Evolutionary conservation across 129 eudicot species (phyloP).

Genomic region (Escallonia herrerae): DNA sequence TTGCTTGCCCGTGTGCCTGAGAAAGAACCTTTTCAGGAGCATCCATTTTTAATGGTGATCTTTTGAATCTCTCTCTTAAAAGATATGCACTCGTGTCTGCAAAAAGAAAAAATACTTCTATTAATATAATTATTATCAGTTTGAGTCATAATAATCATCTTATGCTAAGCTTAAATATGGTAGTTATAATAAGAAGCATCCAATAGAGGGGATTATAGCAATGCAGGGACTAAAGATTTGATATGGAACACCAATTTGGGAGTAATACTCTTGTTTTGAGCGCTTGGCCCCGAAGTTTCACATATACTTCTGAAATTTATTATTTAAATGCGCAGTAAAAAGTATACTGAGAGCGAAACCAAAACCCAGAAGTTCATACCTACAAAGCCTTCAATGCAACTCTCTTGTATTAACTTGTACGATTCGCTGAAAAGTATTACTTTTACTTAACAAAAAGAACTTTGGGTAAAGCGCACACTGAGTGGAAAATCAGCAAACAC

Average conservation of each 20-base stretch:
- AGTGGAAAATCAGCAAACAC: too few species aligned
- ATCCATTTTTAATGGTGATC: slow-evolving; percentile 87
- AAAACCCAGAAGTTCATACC: not conserved
- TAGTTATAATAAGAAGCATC: not conserved
- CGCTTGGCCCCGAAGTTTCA: not conserved
- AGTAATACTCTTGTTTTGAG: not conserved
- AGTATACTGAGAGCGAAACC: not conserved
- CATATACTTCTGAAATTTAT: not conserved
- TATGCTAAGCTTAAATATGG: too few species aligned
- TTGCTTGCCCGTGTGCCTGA: slow-evolving; percentile 95
- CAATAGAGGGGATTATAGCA: not conserved
- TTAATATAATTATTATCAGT: too few species aligned
- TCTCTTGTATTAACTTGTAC: not conserved
- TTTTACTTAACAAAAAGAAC: too few species aligned
- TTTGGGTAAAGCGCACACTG: too few species aligned
- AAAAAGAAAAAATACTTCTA: not conserved
- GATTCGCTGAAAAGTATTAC: too few species aligned
- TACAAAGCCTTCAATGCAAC: not conserved
- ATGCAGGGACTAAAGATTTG: not conserved
- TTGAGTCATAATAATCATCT: too few species aligned
- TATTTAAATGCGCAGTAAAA: not conserved
- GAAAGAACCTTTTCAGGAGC: slow-evolving; percentile 83
- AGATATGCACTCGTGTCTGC: slow-evolving; percentile 32
- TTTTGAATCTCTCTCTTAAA: slow-evolving; percentile 51
- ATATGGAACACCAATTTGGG: not conserved